Conservation (phyloP, 768 basidiomycete genomes). For the Atractiella rhizophila region DNA sequence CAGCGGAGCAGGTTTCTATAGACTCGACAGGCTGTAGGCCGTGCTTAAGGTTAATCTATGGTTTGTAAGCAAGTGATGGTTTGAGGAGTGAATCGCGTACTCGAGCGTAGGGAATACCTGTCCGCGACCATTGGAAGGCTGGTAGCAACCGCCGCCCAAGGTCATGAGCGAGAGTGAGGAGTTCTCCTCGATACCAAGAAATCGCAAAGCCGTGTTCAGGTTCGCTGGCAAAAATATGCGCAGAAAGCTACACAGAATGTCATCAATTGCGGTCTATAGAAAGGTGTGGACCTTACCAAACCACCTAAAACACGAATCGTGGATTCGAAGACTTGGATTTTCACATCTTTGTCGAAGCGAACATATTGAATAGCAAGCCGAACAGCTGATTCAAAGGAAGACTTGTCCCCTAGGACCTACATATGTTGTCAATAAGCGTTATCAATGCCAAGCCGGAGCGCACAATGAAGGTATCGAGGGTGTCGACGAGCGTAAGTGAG, state of each 20-base stretch:
- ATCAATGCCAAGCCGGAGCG: not conserved
- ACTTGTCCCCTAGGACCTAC: conserved; percentile 40
- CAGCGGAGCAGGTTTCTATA: conserved; percentile 67
- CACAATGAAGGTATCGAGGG: conserved; percentile 60
- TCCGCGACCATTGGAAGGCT: conserved; percentile 60
- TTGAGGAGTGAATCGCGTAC: conserved; percentile 23
- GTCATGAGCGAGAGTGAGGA: conserved; percentile 52
- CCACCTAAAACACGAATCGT: conserved; percentile 85
- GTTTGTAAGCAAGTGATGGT: not conserved
- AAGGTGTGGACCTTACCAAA: conserved; percentile 22
- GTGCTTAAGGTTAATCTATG: conserved; percentile 53
- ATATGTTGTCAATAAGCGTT: not conserved
- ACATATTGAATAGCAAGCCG: conserved; percentile 56
- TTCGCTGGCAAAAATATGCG: conserved; percentile 33
- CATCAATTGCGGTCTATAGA: not conserved
- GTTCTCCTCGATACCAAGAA: conserved; percentile 54
- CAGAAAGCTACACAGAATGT: conserved; percentile 30
- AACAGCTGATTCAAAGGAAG: conserved; percentile 62
- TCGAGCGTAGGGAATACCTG: conserved; percentile 75
- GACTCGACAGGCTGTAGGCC: conserved; percentile 55
- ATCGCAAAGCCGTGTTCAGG: conserved; percentile 12
- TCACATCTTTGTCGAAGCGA: conserved; percentile 75
- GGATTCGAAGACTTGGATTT: conserved; percentile 94
- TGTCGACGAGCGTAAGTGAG: conserved; percentile 25
- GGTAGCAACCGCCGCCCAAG: conserved; percentile 64